These are phyloP conservation scores for Neonectria ditissima DNA, from an alignment of 2,329 filamentous ascomycete species.

Conservation along the genomic window DNA sequence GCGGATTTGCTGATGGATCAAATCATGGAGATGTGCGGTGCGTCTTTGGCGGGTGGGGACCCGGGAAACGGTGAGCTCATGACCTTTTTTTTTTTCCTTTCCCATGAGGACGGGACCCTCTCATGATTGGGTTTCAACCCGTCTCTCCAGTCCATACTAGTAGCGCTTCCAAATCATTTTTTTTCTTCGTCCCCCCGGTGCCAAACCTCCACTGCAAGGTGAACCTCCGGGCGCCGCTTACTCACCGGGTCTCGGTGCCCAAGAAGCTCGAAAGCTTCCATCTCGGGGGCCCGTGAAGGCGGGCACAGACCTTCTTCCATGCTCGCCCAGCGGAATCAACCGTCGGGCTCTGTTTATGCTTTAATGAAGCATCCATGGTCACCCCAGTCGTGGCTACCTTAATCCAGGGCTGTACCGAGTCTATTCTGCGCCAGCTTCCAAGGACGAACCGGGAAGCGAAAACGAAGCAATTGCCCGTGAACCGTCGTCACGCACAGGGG, in stretches of 20 bases:
- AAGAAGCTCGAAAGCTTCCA: slow-evolving; percentile 11
- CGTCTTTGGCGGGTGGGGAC: slow-evolving; percentile 2
- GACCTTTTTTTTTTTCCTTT: too few relatives aligned
- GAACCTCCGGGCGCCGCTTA: slow-evolving; percentile 20
- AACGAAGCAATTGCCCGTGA: background rate
- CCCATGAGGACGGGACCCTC: background rate
- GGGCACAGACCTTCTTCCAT: slow-evolving; percentile 21
- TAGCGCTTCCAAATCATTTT: background rate
- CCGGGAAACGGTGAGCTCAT: slow-evolving; percentile 8
- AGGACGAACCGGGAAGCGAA: background rate
- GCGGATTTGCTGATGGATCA: background rate
- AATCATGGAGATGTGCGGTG: slow-evolving; percentile 3
- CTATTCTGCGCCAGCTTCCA: slow-evolving; percentile 17
- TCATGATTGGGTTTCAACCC: slow-evolving; percentile 7
- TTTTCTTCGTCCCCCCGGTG: background rate
- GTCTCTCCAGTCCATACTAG: background rate
- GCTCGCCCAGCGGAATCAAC: background rate
- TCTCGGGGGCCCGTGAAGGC: background rate
- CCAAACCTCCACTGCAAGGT: background rate
- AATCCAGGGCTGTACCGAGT: slow-evolving; percentile 21
- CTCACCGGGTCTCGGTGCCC: slow-evolving; percentile 4
- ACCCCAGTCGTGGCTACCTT: background rate
- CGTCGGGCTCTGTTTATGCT: slow-evolving; percentile 6
- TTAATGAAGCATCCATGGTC: slow-evolving; percentile 17
- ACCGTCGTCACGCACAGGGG: background rate